phyloP scores from a whole-genome alignment of 352 stramenopile genomes.

The Pythium guiyangense region DNA sequence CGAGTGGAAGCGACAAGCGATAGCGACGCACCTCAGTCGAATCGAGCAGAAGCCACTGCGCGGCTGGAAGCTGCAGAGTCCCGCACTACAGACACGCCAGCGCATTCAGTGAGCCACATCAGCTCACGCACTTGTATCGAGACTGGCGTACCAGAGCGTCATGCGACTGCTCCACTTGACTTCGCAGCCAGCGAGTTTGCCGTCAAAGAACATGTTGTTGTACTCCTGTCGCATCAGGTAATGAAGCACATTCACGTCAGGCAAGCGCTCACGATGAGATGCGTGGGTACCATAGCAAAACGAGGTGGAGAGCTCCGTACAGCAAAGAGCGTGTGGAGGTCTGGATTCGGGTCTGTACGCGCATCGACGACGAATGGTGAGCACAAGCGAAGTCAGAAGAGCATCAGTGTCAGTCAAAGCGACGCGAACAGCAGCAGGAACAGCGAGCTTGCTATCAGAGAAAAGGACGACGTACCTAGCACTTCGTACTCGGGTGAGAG shows the following conservation, averaged over 20 bases:
- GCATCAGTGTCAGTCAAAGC: background rate
- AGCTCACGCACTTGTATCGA: background rate
- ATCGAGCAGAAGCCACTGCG: slow-evolving; percentile 81
- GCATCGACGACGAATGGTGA: slow-evolving; percentile 6
- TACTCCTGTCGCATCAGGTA: slow-evolving; percentile 50
- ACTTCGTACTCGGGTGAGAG: slow-evolving; percentile 67
- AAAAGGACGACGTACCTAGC: slow-evolving; percentile 25
- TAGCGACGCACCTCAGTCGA: slow-evolving; percentile 50
- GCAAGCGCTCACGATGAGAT: background rate
- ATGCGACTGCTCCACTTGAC: slow-evolving; percentile 90
- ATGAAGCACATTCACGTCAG: no score
- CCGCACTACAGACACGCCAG: slow-evolving; percentile 34
- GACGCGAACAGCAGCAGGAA: background rate
- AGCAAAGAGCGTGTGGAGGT: slow-evolving; percentile 72
- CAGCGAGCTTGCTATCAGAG: background rate
- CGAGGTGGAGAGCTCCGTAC: no score
- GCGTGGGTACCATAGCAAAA: background rate
- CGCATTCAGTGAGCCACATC: background rate
- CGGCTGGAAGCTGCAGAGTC: slow-evolving; percentile 76
- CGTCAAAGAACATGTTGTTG: slow-evolving; percentile 81
- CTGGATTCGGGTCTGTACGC: slow-evolving; percentile 66
- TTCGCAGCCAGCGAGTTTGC: slow-evolving; percentile 65
- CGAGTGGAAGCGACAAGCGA: background rate
- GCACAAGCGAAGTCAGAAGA: background rate
- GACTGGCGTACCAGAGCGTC: slow-evolving; percentile 65